These are phyloP conservation scores for Passiflora organensis DNA, from an alignment of 345 rosid species.

Conservation along the genomic window DNA sequence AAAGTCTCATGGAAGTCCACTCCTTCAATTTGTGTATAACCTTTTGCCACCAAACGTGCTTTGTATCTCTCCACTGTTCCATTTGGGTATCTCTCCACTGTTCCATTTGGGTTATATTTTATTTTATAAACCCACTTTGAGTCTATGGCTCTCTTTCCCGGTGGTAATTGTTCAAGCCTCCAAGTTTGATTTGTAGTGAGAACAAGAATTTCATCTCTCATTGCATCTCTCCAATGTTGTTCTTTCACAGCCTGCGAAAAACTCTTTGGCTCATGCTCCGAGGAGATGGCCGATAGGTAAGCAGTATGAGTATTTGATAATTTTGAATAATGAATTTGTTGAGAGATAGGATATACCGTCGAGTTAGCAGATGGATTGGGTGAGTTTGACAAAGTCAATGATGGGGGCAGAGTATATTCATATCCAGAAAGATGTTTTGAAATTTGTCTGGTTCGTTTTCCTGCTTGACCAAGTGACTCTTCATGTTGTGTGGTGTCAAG, in stretches of 20 bases:
- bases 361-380: not conserved
- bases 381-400: not conserved
- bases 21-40: constrained; percentile 4
- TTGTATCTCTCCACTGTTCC: not conserved
- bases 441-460: not conserved
- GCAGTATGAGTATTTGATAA: not conserved
- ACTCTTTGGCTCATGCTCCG: not conserved
- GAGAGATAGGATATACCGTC: constrained; percentile 2
- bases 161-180: not conserved
- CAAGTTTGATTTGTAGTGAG: not conserved
- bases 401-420: not conserved
- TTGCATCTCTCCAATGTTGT: not conserved
- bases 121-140: constrained; percentile 12
- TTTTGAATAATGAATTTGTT: not conserved
- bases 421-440: not conserved
- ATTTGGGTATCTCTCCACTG: too few relatives aligned
- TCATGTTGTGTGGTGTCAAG: not conserved
- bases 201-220: not conserved
- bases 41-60: not conserved
- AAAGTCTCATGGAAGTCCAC: constrained; percentile 8
- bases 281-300: constrained; percentile 2
- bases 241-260: not conserved
- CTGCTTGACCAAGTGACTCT: not conserved
- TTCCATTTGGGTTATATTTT: not conserved
- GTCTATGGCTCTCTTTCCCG: not conserved